phyloP scores from a whole-genome alignment of 2,329 filamentous ascomycete genomes.

The Magnaporthiopsis rhizophila region DNA sequence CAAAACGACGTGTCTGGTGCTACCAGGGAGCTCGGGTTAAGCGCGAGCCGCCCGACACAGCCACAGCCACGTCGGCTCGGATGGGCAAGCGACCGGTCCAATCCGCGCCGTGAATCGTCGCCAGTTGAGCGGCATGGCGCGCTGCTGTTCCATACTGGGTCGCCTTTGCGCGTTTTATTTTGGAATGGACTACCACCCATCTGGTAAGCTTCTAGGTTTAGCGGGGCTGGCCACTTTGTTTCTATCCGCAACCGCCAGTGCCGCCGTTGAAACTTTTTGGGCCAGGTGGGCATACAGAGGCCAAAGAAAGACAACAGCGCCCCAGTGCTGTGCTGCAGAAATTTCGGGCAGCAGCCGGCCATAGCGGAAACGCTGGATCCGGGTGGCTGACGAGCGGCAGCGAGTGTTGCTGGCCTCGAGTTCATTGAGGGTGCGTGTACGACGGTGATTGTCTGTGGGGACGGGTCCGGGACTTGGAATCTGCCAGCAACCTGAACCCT shows the following conservation, averaged over 20 bases:
- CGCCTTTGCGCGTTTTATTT: too few relatives aligned
- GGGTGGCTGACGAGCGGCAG: not conserved
- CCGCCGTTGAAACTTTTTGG: not conserved
- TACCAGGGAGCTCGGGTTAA: not conserved
- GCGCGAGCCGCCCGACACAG: not conserved
- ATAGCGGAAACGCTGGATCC: not conserved
- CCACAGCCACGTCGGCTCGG: not conserved
- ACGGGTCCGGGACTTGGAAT: not conserved
- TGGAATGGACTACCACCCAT: too few relatives aligned
- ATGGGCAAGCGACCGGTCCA: not conserved
- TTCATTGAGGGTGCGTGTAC: not conserved
- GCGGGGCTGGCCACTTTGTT: not conserved
- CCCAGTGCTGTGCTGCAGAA: too few relatives aligned
- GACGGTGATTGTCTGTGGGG: not conserved
- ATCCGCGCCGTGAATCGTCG: not conserved
- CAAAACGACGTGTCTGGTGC: too few relatives aligned
- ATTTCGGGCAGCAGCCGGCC: too few relatives aligned
- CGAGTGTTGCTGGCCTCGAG: not conserved
- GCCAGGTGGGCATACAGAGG: too few relatives aligned
- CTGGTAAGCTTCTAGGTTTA: too few relatives aligned
- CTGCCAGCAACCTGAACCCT: too few relatives aligned
- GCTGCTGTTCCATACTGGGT: too few relatives aligned
- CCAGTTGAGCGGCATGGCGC: not conserved
- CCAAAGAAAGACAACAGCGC: not conserved
- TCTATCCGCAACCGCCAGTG: not conserved